Evolutionary conservation across 2,329 filamentous ascomycete genomes (phyloP).

Genomic region (Penicillium sp.): DNA sequence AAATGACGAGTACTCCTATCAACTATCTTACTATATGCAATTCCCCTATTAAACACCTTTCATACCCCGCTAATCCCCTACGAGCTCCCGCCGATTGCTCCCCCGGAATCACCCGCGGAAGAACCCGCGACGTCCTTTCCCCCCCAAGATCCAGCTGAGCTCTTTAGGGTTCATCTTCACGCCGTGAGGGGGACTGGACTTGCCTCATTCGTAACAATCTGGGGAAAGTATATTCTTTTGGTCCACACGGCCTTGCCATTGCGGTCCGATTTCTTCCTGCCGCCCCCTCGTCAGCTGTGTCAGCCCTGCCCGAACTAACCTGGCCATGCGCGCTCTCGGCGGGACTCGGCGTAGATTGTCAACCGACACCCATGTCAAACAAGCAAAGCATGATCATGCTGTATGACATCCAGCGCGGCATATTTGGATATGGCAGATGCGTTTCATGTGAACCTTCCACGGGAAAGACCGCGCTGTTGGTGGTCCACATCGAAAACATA

Average conservation of each 20-base stretch:
- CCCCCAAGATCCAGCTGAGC: neutral
- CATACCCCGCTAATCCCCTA: neutral
- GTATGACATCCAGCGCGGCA: too few species aligned
- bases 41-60: neutral
- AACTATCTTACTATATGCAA: neutral
- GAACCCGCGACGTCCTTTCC: neutral
- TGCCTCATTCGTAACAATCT: constrained; percentile 7
- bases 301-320: neutral
- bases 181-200: neutral
- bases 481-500: too few species aligned
- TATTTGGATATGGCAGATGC: too few species aligned
- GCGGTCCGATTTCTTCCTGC: constrained; percentile 7
- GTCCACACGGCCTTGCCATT: neutral
- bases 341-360: neutral
- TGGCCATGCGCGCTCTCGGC: neutral
- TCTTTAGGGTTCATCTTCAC: too few species aligned
- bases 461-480: too few species aligned
- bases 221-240: constrained; percentile 8
- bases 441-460: too few species aligned
- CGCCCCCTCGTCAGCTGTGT: neutral
- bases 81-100: neutral
- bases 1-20: neutral
- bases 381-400: too few species aligned
- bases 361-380: too few species aligned
- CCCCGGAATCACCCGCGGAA: constrained; percentile 7